Percentiles rank a stretch among this genome's conserved stretches.
Conservation (phyloP, 2,329 filamentous ascomycete genomes). For the Apiospora hydei region DNA sequence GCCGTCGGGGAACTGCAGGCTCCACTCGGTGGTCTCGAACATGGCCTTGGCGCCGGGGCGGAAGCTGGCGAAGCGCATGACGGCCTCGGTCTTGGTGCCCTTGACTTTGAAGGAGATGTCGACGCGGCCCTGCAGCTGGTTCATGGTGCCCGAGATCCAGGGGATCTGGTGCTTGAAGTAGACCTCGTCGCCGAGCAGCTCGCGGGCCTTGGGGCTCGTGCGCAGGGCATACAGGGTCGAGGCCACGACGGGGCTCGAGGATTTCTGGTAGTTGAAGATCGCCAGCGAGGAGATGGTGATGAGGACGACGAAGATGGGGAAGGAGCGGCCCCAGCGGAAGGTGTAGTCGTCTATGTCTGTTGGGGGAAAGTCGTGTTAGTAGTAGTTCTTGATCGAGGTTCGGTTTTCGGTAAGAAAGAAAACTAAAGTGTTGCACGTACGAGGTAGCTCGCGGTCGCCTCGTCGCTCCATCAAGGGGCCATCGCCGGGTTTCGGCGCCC, state of each 20-base stretch:
- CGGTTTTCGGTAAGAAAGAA: neutral
- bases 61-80: conserved; percentile 82
- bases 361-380: neutral
- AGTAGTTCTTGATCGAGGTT: neutral
- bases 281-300: conserved; percentile 77
- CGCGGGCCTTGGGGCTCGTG: conserved; percentile 77
- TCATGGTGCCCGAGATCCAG: conserved; percentile 87
- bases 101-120: conserved; percentile 88
- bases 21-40: conserved; percentile 94
- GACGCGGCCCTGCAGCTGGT: conserved; percentile 91
- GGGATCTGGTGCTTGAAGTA: conserved; percentile 82
- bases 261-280: conserved; percentile 99
- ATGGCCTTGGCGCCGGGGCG: conserved; percentile 65
- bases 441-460: conserved; percentile 71
- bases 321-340: conserved; percentile 72
- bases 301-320: conserved; percentile 81
- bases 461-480: conserved; percentile 71
- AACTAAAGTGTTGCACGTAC: conserved; percentile 45
- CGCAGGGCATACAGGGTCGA: conserved; percentile 92
- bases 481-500: conserved; percentile 65
- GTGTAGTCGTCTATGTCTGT: conserved; percentile 51
- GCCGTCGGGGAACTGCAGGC: conserved; percentile 71
- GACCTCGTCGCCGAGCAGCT: conserved; percentile 84
- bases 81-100: conserved; percentile 73
- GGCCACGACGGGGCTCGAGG: conserved; percentile 83